These are phyloP conservation scores for Stagonosporopsis vannaccii DNA, from an alignment of 2,329 filamentous ascomycete species.

Conservation along the genomic window DNA sequence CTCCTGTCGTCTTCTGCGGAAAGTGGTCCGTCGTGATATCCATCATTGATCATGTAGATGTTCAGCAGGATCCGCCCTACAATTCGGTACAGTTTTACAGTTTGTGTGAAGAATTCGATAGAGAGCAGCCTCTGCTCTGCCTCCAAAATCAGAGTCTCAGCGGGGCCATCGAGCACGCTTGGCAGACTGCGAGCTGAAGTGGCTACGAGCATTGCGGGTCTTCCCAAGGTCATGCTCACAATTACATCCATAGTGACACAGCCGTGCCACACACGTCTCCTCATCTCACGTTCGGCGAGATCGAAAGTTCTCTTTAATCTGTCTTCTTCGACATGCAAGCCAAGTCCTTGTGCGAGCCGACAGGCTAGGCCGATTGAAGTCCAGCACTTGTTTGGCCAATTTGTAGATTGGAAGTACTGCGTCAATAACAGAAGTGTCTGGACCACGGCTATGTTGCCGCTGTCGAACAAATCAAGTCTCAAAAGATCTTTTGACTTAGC, in stretches of 20 bases:
- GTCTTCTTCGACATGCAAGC: constrained; percentile 12
- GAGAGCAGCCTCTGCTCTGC: neutral
- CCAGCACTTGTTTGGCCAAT: constrained; percentile 18
- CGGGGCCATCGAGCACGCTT: neutral
- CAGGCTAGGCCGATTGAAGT: constrained; percentile 17
- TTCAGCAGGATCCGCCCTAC: constrained; percentile 11
- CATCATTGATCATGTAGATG: constrained; percentile 13
- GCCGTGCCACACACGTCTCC: constrained; percentile 15
- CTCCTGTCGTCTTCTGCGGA: neutral
- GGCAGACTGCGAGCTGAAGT: constrained; percentile 5
- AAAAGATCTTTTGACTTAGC: constrained; percentile 14
- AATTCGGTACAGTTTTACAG: constrained; percentile 15
- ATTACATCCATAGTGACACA: constrained; percentile 16
- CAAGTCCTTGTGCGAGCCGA: constrained; percentile 15
- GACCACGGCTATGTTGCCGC: constrained; percentile 9
- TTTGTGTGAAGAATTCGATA: constrained; percentile 13
- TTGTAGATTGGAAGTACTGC: constrained; percentile 19
- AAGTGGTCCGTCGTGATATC: neutral
- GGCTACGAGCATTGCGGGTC: constrained; percentile 19
- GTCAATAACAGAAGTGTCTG: constrained; percentile 16
- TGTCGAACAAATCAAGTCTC: constrained; percentile 14
- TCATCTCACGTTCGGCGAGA: constrained; percentile 3
- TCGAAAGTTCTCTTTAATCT: neutral
- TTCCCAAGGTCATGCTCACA: constrained; percentile 21
- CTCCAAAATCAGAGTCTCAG: neutral